Base-by-base conservation (phyloP, 2,329 filamentous ascomycete genomes). In the Aureobasidium sp. region DNA sequence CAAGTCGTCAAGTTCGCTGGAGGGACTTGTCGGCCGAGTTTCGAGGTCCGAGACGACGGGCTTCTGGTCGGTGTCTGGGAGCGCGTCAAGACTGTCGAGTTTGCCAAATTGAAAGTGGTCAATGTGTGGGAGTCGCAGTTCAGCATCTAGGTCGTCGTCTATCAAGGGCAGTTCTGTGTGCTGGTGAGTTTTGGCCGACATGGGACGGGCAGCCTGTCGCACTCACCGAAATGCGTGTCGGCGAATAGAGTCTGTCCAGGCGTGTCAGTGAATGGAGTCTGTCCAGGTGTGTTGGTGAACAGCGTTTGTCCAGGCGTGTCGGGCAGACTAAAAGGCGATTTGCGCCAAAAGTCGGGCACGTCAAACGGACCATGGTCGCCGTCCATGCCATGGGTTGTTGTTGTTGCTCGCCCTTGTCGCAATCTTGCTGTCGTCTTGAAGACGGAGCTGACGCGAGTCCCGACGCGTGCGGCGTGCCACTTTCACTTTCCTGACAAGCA, bases 31-130 rank as follows among this genome's bases (percentile, higher is more conserved):
- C 11, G 11, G n/a, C 1, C n/a, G 10, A 6, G 43, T 17, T 1
- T 7, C 3, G 8, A 15, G 27, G 8, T 23, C 27, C 21, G n/a
- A 43, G 15, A 29, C 17, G 10, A 7, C 19, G 6, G 47, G 4
- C 3, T 19, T 21, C 10, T 13, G 13, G 1, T 37, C 4, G 10
- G 31, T 17, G 5, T 49, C 31, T 10, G 68, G 68, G 4, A 66
- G 67, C 43, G 66, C 67, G 19, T 69, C 63, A 17, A 74, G 68
- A 21, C 74, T 69, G 6, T 71, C 68, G 3, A 75, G 67, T 0
- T 69, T 68, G 1, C 71, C 74, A 53, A 74, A 76, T n/a, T 72
- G 65, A 59, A 76, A 75, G 1, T 67, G 64, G 2, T 75, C 73
- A 10, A 76, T 62, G 37, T 74, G 70, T 3, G 73, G 73, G 4